Conservation (phyloP, 352 stramenopile species). For the Globisporangium carolinianum region DNA sequence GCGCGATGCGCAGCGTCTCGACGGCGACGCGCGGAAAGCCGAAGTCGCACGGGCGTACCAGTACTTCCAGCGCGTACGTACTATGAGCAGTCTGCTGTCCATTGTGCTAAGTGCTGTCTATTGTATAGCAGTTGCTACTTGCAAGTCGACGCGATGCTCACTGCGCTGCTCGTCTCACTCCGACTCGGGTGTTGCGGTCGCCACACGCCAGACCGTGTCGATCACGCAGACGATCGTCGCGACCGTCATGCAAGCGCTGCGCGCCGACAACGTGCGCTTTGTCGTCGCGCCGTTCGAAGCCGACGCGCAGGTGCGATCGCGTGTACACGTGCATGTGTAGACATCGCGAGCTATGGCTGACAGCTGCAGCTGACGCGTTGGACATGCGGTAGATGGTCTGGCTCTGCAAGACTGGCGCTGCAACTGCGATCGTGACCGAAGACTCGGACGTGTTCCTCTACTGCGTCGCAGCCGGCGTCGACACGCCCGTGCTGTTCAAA, state of each 20-base stretch:
- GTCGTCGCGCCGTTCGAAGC: conserved; percentile 74
- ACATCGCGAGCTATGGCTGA: background rate
- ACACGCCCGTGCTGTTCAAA: conserved; percentile 59
- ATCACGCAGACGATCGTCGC: conserved; percentile 57
- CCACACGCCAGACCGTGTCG: conserved; percentile 35
- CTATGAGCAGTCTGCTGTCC: no score
- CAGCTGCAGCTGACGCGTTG: background rate
- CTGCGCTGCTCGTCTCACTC: no score
- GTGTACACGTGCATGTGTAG: no score
- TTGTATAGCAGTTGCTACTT: background rate
- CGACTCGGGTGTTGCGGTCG: background rate
- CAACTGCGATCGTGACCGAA: conserved; percentile 69
- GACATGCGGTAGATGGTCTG: conserved; percentile 48
- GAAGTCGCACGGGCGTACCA: conserved; percentile 51
- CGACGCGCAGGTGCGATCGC: conserved; percentile 36
- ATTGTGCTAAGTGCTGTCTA: background rate
- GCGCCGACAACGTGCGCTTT: conserved; percentile 33
- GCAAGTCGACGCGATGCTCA: no score
- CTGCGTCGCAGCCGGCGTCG: conserved; percentile 44
- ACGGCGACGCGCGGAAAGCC: conserved; percentile 39
- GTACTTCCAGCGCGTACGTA: conserved; percentile 41
- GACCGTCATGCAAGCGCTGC: conserved; percentile 52
- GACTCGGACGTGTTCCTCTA: conserved; percentile 80
- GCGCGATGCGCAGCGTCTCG: conserved; percentile 35
- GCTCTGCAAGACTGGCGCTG: conserved; percentile 58